Percentiles rank a stretch among this genome's conserved stretches.
These are phyloP conservation scores for Auriscalpium orientale DNA, from an alignment of 768 basidiomycete genomes.

Conservation along the genomic window DNA sequence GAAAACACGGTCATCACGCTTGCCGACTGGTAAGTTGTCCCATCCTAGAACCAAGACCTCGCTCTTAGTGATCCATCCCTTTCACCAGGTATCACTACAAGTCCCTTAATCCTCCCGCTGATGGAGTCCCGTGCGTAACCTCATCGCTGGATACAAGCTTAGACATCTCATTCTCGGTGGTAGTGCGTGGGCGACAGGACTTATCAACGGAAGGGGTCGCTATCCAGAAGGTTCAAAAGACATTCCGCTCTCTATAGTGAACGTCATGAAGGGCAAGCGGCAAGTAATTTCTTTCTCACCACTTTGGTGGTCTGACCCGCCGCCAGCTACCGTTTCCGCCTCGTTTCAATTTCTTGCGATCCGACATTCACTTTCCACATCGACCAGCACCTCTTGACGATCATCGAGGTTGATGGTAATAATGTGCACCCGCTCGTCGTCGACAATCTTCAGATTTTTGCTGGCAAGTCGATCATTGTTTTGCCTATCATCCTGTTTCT, in stretches of 20 bases:
- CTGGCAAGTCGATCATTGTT: conserved; percentile 22
- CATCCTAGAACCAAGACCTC: conserved; percentile 4
- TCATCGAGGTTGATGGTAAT: conserved; percentile 36
- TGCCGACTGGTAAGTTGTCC: conserved; percentile 35
- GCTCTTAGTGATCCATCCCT: background rate
- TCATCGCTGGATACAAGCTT: too few species aligned
- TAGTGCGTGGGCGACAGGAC: conserved; percentile 25
- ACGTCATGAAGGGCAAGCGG: conserved; percentile 7
- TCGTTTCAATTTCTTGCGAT: conserved; percentile 20
- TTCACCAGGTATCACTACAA: conserved; percentile 12
- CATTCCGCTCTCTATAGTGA: conserved; percentile 10
- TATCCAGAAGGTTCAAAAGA: conserved; percentile 17
- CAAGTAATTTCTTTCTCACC: background rate
- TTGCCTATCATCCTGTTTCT: background rate
- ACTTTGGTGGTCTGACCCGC: background rate
- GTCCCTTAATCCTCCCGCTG: background rate
- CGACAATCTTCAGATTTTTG: conserved; percentile 34
- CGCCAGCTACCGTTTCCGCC: conserved; percentile 16
- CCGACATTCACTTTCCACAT: conserved; percentile 33
- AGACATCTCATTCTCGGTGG: too few species aligned
- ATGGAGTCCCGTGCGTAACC: background rate
- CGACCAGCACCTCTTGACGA: conserved; percentile 32
- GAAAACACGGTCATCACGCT: conserved; percentile 43
- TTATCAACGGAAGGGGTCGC: conserved; percentile 45
- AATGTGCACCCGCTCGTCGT: conserved; percentile 27